Percentiles rank a stretch among this genome's conserved stretches.
phyloP scores from a whole-genome alignment of 768 basidiomycete species.

The Hygrocybe punicea region DNA sequence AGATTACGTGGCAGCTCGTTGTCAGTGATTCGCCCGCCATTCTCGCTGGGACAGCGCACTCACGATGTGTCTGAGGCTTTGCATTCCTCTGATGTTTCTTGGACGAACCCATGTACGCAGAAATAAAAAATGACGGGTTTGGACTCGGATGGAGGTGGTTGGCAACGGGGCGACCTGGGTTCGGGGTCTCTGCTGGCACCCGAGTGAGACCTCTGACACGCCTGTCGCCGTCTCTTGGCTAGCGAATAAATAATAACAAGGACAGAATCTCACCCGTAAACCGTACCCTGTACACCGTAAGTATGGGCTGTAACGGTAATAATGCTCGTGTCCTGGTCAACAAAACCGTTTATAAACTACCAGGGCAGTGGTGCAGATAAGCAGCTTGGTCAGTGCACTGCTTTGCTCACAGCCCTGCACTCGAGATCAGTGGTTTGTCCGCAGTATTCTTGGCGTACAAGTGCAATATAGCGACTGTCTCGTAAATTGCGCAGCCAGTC shows the following conservation, averaged over 20 bases:
- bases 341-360: no score
- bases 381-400: no score
- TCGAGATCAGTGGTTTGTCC: no score
- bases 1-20: background rate
- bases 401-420: no score
- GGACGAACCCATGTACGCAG: conserved; percentile 16
- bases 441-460: background rate
- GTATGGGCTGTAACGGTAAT: no score
- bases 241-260: background rate
- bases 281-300: no score
- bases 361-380: no score
- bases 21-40: background rate
- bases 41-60: background rate
- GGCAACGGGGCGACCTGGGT: background rate
- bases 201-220: conserved; percentile 10
- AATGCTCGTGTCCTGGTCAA: no score
- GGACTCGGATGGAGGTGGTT: background rate
- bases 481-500: background rate
- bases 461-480: background rate
- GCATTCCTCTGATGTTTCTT: conserved; percentile 17
- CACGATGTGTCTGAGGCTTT: conserved; percentile 19
- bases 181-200: conserved; percentile 12
- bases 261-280: no score
- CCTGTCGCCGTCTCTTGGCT: background rate
- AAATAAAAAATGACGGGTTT: background rate